Base-by-base conservation (phyloP, 2,329 filamentous ascomycete genomes). In the Epichloe bromicola region DNA sequence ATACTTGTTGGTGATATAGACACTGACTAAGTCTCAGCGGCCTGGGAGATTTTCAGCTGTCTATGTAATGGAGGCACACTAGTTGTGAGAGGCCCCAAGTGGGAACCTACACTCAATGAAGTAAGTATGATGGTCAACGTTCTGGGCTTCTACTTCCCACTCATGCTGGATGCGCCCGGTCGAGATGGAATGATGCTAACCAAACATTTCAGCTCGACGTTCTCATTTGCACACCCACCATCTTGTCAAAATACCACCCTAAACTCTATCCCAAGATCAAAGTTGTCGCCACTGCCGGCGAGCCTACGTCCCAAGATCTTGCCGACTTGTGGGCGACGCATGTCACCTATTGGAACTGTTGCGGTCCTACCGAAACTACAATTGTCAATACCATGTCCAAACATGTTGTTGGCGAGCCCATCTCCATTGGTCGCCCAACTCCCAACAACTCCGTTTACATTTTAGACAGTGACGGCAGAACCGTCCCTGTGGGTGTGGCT, bases 331-430 rank as follows among this genome's bases (percentile, higher is more conserved):
- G 77, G 78, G 72, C 75, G 14, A 64, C 67, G 3, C 62, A 70
- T 49, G 68, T 66, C 26, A 70, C 65, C 7, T 75, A 76, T 58
- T 76, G 66, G 68, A 81, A 80, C 62, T 74, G 75, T 56, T 81
- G 77, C 57, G 78, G 78, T 2, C 77, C 78, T 1, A 80, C 78
- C 0, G 78, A 82, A 59, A 75, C 76, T 14, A 80, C 74, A 1
- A 78, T 81, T 48, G 69, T 81, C 49, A 80, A 81, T 60, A 78
- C 77, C 5, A 75, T 76, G 62, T 71, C 76, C 49, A 65, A 65
- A 39, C 76, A 80, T 57, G 58, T 64, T 17, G 64, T 67, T 0
- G 74, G 75, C 2, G 60, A 65, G 37, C 62, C 65, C 2, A 59
- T 81, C 3, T 74, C 75, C 0, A 80, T 81, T 53, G 78, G 78